Conservation (phyloP, 2,329 filamentous ascomycete species). For the Myriosclerotinia curreyana region DNA sequence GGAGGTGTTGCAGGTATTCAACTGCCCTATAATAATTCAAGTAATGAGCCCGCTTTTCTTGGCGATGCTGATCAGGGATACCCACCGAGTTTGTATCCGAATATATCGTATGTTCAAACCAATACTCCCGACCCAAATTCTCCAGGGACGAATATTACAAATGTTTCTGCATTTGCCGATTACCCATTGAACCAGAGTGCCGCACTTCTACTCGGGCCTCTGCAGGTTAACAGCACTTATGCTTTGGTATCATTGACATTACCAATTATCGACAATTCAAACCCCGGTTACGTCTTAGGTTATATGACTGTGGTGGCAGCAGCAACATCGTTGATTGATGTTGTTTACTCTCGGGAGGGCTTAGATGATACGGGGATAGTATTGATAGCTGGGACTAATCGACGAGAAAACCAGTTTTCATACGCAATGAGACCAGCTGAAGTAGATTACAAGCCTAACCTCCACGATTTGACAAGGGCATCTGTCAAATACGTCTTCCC, state of each 20-base stretch:
- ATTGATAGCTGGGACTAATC: slow-evolving; percentile 66
- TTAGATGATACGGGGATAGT: slow-evolving; percentile 67
- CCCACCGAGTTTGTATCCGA: slow-evolving; percentile 71
- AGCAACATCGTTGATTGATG: slow-evolving; percentile 59
- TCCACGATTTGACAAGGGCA: slow-evolving; percentile 43
- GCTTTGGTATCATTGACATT: slow-evolving; percentile 78
- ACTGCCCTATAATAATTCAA: slow-evolving; percentile 57
- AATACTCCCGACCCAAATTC: slow-evolving; percentile 27
- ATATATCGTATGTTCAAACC: slow-evolving; percentile 59
- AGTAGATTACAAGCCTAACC: slow-evolving; percentile 44
- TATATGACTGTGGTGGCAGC: slow-evolving; percentile 81
- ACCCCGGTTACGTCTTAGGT: slow-evolving; percentile 64
- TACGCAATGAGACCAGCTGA: slow-evolving; percentile 47
- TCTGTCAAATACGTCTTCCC: slow-evolving; percentile 60
- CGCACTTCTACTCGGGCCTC: slow-evolving; percentile 73
- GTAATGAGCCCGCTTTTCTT: slow-evolving; percentile 57
- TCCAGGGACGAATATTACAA: slow-evolving; percentile 18
- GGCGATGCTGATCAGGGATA: slow-evolving; percentile 61
- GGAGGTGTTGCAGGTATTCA: slow-evolving; percentile 45
- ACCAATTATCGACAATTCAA: slow-evolving; percentile 68
- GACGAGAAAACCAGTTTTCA: slow-evolving; percentile 63
- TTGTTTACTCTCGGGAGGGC: slow-evolving; percentile 64
- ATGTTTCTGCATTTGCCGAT: slow-evolving; percentile 32
- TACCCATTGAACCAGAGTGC: slow-evolving; percentile 45
- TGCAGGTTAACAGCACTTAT: slow-evolving; percentile 67